Base-by-base conservation (phyloP, 805 yeast genomes). In the Tetrapisispora taiwanensis region DNA sequence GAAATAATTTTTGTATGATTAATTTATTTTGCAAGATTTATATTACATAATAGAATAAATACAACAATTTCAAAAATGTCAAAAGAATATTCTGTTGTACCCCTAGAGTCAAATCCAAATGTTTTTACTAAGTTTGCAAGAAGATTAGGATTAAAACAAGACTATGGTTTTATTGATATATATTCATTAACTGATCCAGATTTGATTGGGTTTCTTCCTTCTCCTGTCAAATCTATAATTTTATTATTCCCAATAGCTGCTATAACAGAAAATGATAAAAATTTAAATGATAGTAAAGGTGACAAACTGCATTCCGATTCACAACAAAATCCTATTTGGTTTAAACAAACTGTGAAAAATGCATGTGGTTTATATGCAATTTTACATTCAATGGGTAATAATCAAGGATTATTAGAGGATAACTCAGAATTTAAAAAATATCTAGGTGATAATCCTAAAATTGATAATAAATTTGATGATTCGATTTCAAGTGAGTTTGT, bases 351-450 rank as follows among this genome's bases (percentile, higher is more conserved):
- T 0, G 76, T 92, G 15, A 76, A 75, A 49, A 90, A 90, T 59
- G 94, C 95, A 0, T 90, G 98, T 67, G 98, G 98, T 5, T 73
- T 94, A 28, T 86, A 84, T 63, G 97, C 95, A 0, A 61, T 92
- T 38, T 66, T 90, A 19, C 97, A 90, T 54, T 70, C 79, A 0
- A 52, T 75, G 8, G 60, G 72, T 6, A 70, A 70, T 35, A 61
- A 62, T 41, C 51, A 56, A 6, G 45, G 56, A 4, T 44, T 69
- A 14, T 41, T 61, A 24, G 43, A 44, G 3, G 30, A 47, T 7
- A 56, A 49, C 27, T 56, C 62, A 3, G 45, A 39, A n/a, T 42
- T 59, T 19, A 41, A 4, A 30, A 51, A 46, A 39, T 41, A 34
- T 17, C n/a, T 41, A 5, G 13, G n/a, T 15, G n/a, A 15, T 4